Evolutionary conservation across 108 stramenopile species (phyloP).

Genomic region (Skeletonema grethae): DNA sequence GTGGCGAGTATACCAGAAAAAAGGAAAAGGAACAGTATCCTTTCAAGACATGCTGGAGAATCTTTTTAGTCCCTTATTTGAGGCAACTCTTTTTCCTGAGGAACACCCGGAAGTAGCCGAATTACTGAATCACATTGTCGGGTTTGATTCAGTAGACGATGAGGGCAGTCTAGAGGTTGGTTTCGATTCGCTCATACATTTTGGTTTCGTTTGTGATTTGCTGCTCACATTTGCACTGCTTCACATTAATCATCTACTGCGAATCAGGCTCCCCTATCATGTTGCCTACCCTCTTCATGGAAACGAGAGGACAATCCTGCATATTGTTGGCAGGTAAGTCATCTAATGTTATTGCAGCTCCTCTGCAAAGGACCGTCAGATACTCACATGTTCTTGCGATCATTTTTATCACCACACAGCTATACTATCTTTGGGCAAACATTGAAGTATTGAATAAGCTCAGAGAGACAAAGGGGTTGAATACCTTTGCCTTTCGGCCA

Average conservation of each 20-base stretch:
- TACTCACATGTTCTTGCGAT: slow-evolving; percentile 10
- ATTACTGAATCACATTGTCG: slow-evolving; percentile 94
- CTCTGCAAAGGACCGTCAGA: not conserved
- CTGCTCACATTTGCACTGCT: not conserved
- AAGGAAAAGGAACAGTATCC: slow-evolving; percentile 51
- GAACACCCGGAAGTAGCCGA: slow-evolving; percentile 93
- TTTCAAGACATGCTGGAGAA: slow-evolving; percentile 96
- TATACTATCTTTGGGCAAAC: slow-evolving; percentile 95
- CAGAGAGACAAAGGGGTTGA: slow-evolving; percentile 83
- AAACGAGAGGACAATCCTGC: slow-evolving; percentile 80
- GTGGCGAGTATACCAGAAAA: slow-evolving; percentile 91
- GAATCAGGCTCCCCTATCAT: slow-evolving; percentile 57
- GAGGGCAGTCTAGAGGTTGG: slow-evolving; percentile 90
- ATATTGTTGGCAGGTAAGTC: slow-evolving; percentile 78
- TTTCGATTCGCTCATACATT: not conserved
- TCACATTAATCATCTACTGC: not conserved
- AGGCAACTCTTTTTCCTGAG: slow-evolving; percentile 94
- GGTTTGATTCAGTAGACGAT: slow-evolving; percentile 99
- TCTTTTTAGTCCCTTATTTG: slow-evolving; percentile 96
- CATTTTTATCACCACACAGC: slow-evolving; percentile 1
- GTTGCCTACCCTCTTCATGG: slow-evolving; percentile 83
- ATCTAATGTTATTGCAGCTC: not conserved
- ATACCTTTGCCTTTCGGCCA: slow-evolving; percentile 91
- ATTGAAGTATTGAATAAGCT: slow-evolving; percentile 91
- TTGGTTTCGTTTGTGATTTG: not conserved